Evolutionary conservation across 208 protist species (phyloP).

Genomic region (Endotrypanum monterogeii): DNA sequence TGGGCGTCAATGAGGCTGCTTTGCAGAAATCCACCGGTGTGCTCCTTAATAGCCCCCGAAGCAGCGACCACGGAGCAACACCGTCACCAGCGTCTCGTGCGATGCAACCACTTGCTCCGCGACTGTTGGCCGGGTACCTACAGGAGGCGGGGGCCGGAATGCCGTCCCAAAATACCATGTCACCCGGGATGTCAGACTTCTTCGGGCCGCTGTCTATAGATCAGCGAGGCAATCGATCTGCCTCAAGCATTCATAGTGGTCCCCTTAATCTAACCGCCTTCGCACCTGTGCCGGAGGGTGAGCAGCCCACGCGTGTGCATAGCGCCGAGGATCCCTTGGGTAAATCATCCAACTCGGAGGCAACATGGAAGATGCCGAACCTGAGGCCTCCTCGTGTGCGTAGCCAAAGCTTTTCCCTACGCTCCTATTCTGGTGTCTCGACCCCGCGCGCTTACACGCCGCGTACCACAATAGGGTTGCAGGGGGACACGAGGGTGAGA

Average conservation of each 20-base stretch:
- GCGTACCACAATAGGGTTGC: constrained; percentile 15
- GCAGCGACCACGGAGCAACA: constrained; percentile 6
- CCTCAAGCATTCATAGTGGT: constrained; percentile 6
- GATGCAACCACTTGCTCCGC: constrained; percentile 10
- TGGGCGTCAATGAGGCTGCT: neutral
- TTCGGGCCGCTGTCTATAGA: neutral
- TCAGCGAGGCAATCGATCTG: neutral
- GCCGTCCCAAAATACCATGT: neutral
- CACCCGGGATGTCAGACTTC: neutral
- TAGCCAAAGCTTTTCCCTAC: constrained; percentile 23
- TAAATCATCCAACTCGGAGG: constrained; percentile 6
- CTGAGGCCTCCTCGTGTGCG: constrained; percentile 2
- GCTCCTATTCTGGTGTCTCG: constrained; percentile 26
- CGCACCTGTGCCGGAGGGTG: constrained; percentile 2
- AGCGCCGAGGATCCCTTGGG: constrained; percentile 14
- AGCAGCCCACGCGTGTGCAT: neutral
- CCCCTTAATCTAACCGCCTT: neutral
- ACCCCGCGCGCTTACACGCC: constrained; percentile 44
- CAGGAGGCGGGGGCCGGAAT: constrained; percentile 11
- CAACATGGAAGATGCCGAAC: constrained; percentile 3
- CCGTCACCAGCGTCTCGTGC: neutral
- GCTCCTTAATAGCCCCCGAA: constrained; percentile 7
- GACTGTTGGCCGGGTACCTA: constrained; percentile 17
- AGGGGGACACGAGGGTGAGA: neutral
- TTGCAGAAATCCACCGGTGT: constrained; percentile 8